These are phyloP conservation scores for Ploettnerulaceae sp. DNA, from an alignment of 2,329 filamentous ascomycete genomes.

Conservation along the genomic window DNA sequence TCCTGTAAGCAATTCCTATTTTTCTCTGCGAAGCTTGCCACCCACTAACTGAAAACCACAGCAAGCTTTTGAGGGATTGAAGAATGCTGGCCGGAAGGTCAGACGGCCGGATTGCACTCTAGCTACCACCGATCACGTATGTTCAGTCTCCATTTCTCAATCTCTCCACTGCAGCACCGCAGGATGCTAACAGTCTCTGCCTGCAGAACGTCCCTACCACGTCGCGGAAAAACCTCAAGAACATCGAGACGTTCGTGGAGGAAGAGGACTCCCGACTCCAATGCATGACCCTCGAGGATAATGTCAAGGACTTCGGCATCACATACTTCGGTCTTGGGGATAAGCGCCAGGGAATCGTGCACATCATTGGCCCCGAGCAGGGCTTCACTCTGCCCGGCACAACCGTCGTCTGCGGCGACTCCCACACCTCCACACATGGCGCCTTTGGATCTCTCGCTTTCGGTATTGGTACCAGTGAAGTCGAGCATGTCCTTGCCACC, in stretches of 20 bases:
- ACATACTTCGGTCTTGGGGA: slow-evolving; percentile 97
- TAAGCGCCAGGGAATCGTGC: slow-evolving; percentile 96
- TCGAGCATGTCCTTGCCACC: slow-evolving; percentile 95
- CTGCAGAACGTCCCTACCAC: slow-evolving; percentile 85
- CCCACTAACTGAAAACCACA: slow-evolving; percentile 36
- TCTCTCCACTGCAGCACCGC: neutral
- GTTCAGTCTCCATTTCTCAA: slow-evolving; percentile 34
- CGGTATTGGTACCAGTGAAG: slow-evolving; percentile 96
- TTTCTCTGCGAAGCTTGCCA: neutral
- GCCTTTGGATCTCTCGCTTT: slow-evolving; percentile 93
- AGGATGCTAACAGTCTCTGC: slow-evolving; percentile 19
- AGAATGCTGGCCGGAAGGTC: slow-evolving; percentile 81
- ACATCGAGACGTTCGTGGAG: slow-evolving; percentile 88
- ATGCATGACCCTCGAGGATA: slow-evolving; percentile 93
- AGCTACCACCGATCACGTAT: slow-evolving; percentile 92
- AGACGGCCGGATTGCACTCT: slow-evolving; percentile 94
- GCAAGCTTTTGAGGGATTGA: slow-evolving; percentile 96
- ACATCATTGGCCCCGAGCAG: slow-evolving; percentile 97
- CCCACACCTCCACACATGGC: slow-evolving; percentile 95
- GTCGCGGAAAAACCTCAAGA: slow-evolving; percentile 87
- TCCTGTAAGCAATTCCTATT: slow-evolving; percentile 55
- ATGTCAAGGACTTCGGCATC: slow-evolving; percentile 92
- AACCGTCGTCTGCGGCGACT: slow-evolving; percentile 96
- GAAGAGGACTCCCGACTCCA: slow-evolving; percentile 91
- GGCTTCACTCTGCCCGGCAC: slow-evolving; percentile 97